These are phyloP conservation scores for Strobilomyces confusus DNA, from an alignment of 768 basidiomycete genomes.

Conservation along the genomic window DNA sequence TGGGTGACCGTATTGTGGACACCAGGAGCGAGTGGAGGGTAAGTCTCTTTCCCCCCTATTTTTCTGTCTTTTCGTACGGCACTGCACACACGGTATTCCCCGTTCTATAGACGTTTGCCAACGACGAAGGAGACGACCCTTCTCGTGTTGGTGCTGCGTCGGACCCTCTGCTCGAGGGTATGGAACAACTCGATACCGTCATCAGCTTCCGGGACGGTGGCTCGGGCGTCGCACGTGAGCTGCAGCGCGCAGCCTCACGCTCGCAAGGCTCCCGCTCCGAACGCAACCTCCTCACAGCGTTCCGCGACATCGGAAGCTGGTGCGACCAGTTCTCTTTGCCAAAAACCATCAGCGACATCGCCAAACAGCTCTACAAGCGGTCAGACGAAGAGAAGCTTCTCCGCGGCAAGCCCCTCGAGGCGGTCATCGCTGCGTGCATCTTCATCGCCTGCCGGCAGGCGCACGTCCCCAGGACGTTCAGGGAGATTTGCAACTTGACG, in stretches of 20 bases:
- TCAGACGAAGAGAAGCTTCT: slow-evolving; percentile 94
- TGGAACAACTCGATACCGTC: slow-evolving; percentile 91
- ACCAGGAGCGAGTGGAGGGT: slow-evolving; percentile 98
- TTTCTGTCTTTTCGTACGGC: slow-evolving; percentile 9
- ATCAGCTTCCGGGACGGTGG: slow-evolving; percentile 96
- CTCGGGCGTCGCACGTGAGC: slow-evolving; percentile 84
- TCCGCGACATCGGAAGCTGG: slow-evolving; percentile 88
- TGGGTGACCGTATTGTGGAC: slow-evolving; percentile 96
- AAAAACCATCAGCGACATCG: slow-evolving; percentile 91
- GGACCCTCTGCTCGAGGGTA: slow-evolving; percentile 90
- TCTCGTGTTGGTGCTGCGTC: slow-evolving; percentile 98
- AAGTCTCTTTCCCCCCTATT: slow-evolving; percentile 38
- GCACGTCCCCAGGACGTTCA: slow-evolving; percentile 92
- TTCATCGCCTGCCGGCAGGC: slow-evolving; percentile 96
- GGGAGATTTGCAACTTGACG: slow-evolving; percentile 91
- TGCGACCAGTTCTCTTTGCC: slow-evolving; percentile 95
- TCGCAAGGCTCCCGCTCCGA: slow-evolving; percentile 76
- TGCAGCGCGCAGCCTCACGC: slow-evolving; percentile 88
- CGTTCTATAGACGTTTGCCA: slow-evolving; percentile 86
- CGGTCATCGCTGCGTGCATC: slow-evolving; percentile 95
- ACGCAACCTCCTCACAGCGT: slow-evolving; percentile 82
- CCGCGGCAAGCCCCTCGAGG: slow-evolving; percentile 86
- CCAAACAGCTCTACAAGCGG: slow-evolving; percentile 96
- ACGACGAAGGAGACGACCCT: slow-evolving; percentile 98
- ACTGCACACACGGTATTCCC: slow-evolving; percentile 24